Evolutionary conservation across 2,329 filamentous ascomycete species (phyloP).

Genomic region (Aspergillus tanneri): DNA sequence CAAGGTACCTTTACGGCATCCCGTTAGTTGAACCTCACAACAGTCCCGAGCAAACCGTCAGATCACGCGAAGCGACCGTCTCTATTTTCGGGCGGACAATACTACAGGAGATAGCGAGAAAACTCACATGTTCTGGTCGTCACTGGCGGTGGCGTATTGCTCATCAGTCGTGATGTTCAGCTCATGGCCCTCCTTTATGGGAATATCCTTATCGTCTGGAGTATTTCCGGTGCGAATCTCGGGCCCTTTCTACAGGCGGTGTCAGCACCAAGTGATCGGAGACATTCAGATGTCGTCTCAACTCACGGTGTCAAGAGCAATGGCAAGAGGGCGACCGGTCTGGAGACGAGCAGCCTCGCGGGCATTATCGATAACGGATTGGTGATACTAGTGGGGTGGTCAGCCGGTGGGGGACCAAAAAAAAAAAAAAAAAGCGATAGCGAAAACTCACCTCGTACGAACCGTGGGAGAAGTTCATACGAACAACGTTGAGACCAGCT

Average conservation of each 20-base stretch:
- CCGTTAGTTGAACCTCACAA: conserved; percentile 16
- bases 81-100: no score
- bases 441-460: conserved; percentile 65
- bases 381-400: conserved; percentile 68
- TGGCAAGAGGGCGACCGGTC: conserved; percentile 83
- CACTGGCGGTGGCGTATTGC: conserved; percentile 77
- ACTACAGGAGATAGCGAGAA: no score
- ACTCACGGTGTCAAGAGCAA: conserved; percentile 81
- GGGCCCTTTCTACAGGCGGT: conserved; percentile 63
- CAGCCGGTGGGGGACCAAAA: background rate
- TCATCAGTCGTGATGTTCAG: conserved; percentile 98
- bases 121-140: conserved; percentile 88
- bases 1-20: conserved; percentile 68
- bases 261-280: conserved; percentile 13
- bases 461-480: conserved; percentile 99
- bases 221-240: conserved; percentile 85
- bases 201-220: conserved; percentile 67
- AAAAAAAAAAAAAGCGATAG: background rate
- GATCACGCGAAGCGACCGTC: no score
- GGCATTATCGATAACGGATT: conserved; percentile 96
- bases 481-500: conserved; percentile 94
- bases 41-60: conserved; percentile 32
- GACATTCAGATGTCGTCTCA: background rate
- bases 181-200: conserved; percentile 77
- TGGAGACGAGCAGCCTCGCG: conserved; percentile 78